Percentiles rank a stretch among this genome's conserved stretches.
phyloP scores from a whole-genome alignment of 371 early-diverging fungal species.

The Chytridium lagenaria region DNA sequence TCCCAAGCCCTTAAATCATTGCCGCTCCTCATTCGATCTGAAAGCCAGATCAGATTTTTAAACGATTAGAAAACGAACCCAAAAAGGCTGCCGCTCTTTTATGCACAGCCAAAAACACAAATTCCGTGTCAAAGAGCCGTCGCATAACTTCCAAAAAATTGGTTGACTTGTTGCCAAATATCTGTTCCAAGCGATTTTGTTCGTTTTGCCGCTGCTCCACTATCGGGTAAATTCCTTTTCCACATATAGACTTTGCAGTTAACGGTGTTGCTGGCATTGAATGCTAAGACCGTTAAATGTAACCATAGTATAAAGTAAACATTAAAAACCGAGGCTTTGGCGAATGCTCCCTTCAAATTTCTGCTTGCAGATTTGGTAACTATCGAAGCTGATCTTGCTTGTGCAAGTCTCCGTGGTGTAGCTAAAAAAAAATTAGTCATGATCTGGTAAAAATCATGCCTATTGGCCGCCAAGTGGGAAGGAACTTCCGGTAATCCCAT shows the following conservation, averaged over 20 bases:
- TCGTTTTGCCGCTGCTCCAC: neutral
- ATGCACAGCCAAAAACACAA: too few relatives aligned
- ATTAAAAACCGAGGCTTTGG: slow-evolving; percentile 8
- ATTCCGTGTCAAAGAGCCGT: too few relatives aligned
- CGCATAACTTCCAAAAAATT: too few relatives aligned
- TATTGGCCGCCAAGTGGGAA: neutral
- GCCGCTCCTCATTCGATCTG: neutral
- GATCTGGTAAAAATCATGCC: neutral
- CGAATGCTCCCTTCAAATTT: slow-evolving; percentile 11
- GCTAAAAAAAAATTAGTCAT: neutral
- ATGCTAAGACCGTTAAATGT: neutral
- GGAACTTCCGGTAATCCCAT: neutral
- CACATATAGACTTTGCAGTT: neutral
- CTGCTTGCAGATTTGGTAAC: neutral
- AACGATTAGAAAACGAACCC: too few relatives aligned
- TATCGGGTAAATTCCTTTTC: neutral
- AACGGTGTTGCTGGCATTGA: slow-evolving; percentile 11
- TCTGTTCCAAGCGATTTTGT: neutral
- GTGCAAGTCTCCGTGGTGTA: neutral
- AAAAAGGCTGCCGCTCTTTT: too few relatives aligned
- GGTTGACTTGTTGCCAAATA: too few relatives aligned
- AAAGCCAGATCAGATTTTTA: too few relatives aligned
- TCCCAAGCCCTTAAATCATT: neutral
- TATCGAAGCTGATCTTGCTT: too few relatives aligned
- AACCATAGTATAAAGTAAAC: neutral